Percentiles rank a stretch among this genome's conserved stretches.
Conservation (phyloP, 176 grass and related monocot genomes). For the Stipa capillata region DNA sequence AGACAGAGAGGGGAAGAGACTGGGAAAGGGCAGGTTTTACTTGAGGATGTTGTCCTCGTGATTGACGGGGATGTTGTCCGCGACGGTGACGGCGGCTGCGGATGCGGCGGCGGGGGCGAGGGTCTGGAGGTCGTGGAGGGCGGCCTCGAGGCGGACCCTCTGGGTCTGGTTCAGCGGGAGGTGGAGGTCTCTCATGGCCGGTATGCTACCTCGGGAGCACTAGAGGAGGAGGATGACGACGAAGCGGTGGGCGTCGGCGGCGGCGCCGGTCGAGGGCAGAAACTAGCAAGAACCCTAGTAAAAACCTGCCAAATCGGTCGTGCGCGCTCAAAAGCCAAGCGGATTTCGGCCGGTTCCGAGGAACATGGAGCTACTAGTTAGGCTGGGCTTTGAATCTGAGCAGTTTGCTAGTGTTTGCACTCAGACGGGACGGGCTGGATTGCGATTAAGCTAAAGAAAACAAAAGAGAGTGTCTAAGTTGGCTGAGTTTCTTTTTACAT, state of each 20-base stretch:
- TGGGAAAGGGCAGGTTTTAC: background rate
- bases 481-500: no score
- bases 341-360: background rate
- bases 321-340: background rate
- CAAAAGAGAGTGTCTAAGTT: no score
- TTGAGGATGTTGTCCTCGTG: slow-evolving; percentile 89
- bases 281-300: background rate
- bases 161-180: slow-evolving; percentile 78
- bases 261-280: background rate
- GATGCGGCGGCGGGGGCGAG: slow-evolving; percentile 21
- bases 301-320: background rate
- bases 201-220: background rate
- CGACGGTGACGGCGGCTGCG: slow-evolving; percentile 50
- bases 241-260: background rate
- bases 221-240: background rate
- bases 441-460: no score
- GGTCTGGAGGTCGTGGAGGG: slow-evolving; percentile 50
- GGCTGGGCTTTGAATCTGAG: background rate
- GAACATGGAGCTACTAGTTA: background rate
- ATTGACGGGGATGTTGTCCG: slow-evolving; percentile 68
- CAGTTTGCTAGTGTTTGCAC: no score
- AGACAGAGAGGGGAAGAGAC: background rate
- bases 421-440: no score
- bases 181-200: slow-evolving; percentile 50
- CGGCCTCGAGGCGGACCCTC: slow-evolving; percentile 66